Conservation (phyloP, 129 eudicot species). For the Escallonia rubra region DNA sequence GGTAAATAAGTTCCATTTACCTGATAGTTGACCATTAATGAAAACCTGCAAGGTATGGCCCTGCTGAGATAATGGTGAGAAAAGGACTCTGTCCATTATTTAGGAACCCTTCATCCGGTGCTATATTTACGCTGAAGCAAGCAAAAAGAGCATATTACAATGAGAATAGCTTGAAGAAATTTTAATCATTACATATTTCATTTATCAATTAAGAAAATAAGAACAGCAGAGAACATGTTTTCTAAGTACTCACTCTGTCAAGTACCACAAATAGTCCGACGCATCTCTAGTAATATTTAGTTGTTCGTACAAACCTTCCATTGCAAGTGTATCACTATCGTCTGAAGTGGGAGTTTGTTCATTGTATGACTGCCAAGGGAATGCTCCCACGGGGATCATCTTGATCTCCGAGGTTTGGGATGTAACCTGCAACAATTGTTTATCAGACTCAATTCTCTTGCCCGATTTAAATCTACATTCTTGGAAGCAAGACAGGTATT, state of each 20-base stretch:
- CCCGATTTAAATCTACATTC: background rate
- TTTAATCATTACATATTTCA: background rate
- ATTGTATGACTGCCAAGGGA: background rate
- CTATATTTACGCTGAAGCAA: conserved; percentile 51
- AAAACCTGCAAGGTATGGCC: conserved; percentile 91
- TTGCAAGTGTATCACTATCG: too few relatives aligned
- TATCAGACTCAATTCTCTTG: background rate
- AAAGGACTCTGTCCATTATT: conserved; percentile 57
- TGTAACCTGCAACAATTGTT: background rate
- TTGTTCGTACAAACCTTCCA: too few relatives aligned
- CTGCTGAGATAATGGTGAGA: conserved; percentile 80
- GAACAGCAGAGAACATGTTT: too few relatives aligned
- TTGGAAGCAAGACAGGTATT: too few relatives aligned
- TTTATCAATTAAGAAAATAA: background rate
- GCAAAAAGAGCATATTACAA: background rate
- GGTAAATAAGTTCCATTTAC: conserved; percentile 25
- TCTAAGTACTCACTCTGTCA: background rate
- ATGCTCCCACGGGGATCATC: background rate
- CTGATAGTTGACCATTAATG: conserved; percentile 71
- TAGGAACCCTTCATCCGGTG: conserved; percentile 61
- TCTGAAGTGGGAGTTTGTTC: too few relatives aligned
- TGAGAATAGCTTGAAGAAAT: background rate
- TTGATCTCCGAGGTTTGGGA: background rate
- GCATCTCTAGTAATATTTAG: too few relatives aligned
- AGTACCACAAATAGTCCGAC: background rate